Base-by-base conservation (phyloP, 2,329 filamentous ascomycete genomes). In the Chalara sp. region DNA sequence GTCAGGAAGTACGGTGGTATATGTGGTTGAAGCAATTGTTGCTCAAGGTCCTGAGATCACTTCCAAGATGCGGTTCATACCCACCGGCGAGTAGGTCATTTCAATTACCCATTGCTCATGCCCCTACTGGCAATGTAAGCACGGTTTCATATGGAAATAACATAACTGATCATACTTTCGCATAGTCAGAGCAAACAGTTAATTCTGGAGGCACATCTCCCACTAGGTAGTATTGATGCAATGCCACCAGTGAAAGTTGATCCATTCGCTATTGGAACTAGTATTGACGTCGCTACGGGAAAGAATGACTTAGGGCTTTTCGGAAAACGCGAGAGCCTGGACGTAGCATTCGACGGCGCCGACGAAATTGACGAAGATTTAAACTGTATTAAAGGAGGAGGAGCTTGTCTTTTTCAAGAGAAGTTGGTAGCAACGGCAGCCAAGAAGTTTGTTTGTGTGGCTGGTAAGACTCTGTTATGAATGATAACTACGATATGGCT, bases 311-410 rank as follows among this genome's bases (percentile, higher is more conserved):
- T 67, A 30, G 64, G 63, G 6, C 51, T 66, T 39, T 68, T 62
- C 40, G 65, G 65, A 44, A 66, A 65, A 52, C 58, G 71, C 44
- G 64, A 70, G 53, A 70, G 83, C 65, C 78, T 99, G 31, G 92
- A 97, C 63, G 86, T 97, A 13, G 88, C 87, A 46, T 99, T 99
- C 66, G 93, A 99, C 65, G 93, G 93, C 49, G 93, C 93, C 4
- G 93, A 99, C 67, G 93, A 99, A 73, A 90, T 99, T 32, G 93
- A 99, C 66, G 84, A 89, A 44, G 87, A 95, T 48, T 72, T 99
- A 53, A 99, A 97, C 70, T 89, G 92, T 65, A 97, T 99, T 74
- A 97, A 97, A 74, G 93, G 93, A 49, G 93, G 93, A 46, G 93
- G 93, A 52, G 93, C 90, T n/a, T 99, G 93, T 70, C 72, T 97